Evolutionary conservation across 2,329 filamentous ascomycete genomes (phyloP).

Genomic region (Pseudogymnoascus sp.): DNA sequence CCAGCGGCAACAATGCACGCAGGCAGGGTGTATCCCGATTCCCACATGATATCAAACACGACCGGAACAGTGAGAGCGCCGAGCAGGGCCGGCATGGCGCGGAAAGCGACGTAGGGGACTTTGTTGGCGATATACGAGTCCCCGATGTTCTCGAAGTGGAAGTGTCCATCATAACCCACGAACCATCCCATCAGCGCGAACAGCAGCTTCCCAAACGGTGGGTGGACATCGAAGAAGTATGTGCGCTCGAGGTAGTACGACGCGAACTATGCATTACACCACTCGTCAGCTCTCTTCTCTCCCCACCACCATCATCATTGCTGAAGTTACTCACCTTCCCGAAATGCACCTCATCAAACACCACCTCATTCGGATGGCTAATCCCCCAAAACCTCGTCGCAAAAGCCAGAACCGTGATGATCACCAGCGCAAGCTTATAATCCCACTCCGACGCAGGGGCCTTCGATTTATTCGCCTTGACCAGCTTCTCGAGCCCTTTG

Average conservation of each 20-base stretch:
- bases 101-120: conserved; percentile 93
- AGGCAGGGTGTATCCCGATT: conserved; percentile 93
- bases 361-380: conserved; percentile 88
- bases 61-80: conserved; percentile 91
- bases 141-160: conserved; percentile 98
- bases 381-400: conserved; percentile 94
- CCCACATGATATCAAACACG: conserved; percentile 98
- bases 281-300: neutral
- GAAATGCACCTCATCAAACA: conserved; percentile 99
- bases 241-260: conserved; percentile 87
- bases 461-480: conserved; percentile 35
- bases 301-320: conserved; percentile 6
- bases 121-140: conserved; percentile 97
- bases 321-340: conserved; percentile 66
- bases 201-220: conserved; percentile 94
- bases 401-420: conserved; percentile 81
- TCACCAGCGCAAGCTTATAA: conserved; percentile 67
- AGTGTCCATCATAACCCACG: conserved; percentile 92
- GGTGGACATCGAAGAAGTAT: conserved; percentile 99
- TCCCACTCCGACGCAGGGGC: conserved; percentile 60
- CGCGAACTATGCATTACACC: conserved; percentile 47
- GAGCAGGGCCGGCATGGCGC: conserved; percentile 83
- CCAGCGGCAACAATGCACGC: conserved; percentile 81
- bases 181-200: conserved; percentile 97
- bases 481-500: conserved; percentile 39